Conservation (phyloP, 2,329 filamentous ascomycete genomes). For the Zarea fungicola region DNA sequence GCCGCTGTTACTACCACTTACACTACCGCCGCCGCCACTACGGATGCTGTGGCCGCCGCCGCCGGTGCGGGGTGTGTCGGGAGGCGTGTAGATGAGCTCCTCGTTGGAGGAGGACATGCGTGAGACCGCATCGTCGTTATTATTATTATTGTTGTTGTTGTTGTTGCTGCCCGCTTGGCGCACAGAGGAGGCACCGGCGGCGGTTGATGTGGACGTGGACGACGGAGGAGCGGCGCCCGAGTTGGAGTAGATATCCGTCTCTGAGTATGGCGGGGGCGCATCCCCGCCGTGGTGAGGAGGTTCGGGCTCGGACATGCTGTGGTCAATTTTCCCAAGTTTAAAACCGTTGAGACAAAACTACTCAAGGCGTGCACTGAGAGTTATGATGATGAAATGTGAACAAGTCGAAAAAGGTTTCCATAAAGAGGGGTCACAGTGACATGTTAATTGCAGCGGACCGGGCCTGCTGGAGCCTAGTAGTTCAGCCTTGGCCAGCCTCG, state of each 20-base stretch:
- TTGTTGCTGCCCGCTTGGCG: too few relatives aligned
- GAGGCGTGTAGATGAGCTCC: conserved; percentile 47
- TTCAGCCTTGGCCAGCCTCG: conserved; percentile 2
- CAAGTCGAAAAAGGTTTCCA: not conserved
- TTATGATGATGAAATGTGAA: too few relatives aligned
- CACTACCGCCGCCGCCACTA: too few relatives aligned
- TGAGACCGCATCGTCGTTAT: conserved; percentile 32
- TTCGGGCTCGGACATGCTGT: not conserved
- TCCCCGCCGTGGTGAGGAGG: conserved; percentile 26
- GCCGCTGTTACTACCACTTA: conserved; percentile 16
- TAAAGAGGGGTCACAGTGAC: not conserved
- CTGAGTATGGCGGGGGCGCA: conserved; percentile 50
- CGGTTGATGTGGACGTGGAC: too few relatives aligned
- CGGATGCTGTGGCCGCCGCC: conserved; percentile 16
- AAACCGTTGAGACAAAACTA: too few relatives aligned
- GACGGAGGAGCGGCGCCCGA: too few relatives aligned
- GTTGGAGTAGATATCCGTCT: conserved; percentile 50
- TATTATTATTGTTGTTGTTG: too few relatives aligned
- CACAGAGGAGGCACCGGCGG: conserved; percentile 22
- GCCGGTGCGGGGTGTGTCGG: conserved; percentile 39
- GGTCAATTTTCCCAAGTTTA: too few relatives aligned
- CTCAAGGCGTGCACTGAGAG: too few relatives aligned
- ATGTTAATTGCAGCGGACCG: not conserved
- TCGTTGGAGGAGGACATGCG: conserved; percentile 35
- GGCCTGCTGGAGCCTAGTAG: not conserved